phyloP scores from a whole-genome alignment of 106 monocot species.

The Allium cepa region DNA sequence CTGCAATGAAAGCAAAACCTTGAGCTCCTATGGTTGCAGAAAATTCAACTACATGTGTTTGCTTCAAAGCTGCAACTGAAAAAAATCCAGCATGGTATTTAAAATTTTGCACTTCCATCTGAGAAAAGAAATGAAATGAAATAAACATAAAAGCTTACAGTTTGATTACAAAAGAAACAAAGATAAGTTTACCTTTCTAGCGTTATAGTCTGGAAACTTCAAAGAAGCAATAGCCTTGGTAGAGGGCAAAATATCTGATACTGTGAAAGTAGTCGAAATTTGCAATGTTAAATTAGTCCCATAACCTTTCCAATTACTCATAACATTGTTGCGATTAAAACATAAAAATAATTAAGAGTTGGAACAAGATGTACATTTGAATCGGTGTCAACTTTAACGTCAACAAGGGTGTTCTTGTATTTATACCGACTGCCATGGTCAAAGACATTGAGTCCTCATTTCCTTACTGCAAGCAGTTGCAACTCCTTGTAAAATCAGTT shows the following conservation, averaged over 20 bases:
- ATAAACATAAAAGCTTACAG: background rate
- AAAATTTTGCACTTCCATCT: conserved; percentile 92
- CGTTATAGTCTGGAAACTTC: conserved; percentile 68
- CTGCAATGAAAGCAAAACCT: conserved; percentile 72
- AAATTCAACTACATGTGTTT: conserved; percentile 58
- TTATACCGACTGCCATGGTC: conserved; percentile 73
- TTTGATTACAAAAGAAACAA: background rate
- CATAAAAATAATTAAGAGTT: background rate
- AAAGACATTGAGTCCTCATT: conserved; percentile 76
- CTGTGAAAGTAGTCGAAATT: conserved; percentile 66
- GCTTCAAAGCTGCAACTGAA: conserved; percentile 54
- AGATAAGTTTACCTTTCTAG: conserved; percentile 65
- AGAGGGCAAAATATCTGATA: conserved; percentile 53
- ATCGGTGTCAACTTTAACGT: conserved; percentile 80
- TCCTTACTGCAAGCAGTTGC: conserved; percentile 86
- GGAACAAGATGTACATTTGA: conserved; percentile 52
- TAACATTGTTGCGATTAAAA: background rate
- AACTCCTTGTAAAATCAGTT: conserved; percentile 54
- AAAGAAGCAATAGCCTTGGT: conserved; percentile 68
- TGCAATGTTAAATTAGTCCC: conserved; percentile 11
- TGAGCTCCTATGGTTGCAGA: conserved; percentile 76
- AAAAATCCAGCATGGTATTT: conserved; percentile 81
- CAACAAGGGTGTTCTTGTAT: conserved; percentile 67
- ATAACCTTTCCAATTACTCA: too few species aligned
- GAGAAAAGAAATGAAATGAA: conserved; percentile 2